Base-by-base conservation (phyloP, 768 basidiomycete species). In the Mycena amicta region DNA sequence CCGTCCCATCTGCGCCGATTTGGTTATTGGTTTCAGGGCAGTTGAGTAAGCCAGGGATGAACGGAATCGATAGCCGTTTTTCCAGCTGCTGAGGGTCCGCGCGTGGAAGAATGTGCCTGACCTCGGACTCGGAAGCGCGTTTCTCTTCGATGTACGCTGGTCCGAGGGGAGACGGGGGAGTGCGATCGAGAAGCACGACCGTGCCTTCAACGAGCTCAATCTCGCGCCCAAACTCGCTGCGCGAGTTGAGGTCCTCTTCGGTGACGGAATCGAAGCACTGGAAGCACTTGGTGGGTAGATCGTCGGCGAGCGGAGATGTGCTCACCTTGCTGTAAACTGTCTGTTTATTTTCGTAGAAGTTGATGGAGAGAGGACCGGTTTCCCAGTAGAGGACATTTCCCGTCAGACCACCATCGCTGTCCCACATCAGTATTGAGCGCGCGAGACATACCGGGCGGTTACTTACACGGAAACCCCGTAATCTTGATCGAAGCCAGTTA, bases 371-470 rank as follows among this genome's bases (percentile, higher is more conserved):
- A 2, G 58, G 58, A 4, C 23, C 37, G 15, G 58, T 50, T 37
- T 59, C 53, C 58, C 58, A 59, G 40, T 59, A 67, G 22, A 67
- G 55, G 3, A 69, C 52, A 30, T 56, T 61, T 8, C 68, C 66
- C 18, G 66, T 67, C 4, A 65, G 37, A 12, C 62, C 60, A 15
- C 49, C 66, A 30, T 62, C 29, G 25, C 61, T 61, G 27, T 20
- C 53, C n/a, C n/a, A n/a, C n/a, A n/a, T n/a, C n/a, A n/a, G n/a
- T n/a, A n/a, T n/a, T n/a, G n/a, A n/a, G n/a, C n/a, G n/a, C n/a
- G n/a, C n/a, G n/a, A n/a, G 31, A 65, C 52, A 40, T 57, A 63
- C 50, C 62, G 30, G 37, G 51, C 40, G 5, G 52, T 25, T 8
- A 41, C 52, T 53, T 25, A 59, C 58, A 59, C 23, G 4, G 16